Conservation (phyloP, 352 stramenopile genomes). For the Phytophthora sansomeana region DNA sequence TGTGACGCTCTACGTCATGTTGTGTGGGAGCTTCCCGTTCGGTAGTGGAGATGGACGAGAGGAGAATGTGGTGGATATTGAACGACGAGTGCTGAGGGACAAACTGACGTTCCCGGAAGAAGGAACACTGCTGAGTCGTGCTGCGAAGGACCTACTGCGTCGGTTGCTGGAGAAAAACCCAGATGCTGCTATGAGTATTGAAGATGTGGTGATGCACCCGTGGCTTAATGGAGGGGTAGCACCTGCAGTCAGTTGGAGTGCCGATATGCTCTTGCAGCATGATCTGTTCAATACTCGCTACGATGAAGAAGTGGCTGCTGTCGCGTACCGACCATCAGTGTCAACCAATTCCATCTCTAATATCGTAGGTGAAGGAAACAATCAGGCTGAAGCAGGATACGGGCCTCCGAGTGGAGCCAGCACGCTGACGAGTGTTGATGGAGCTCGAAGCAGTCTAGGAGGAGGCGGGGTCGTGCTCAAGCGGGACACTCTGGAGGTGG, state of each 20-base stretch:
- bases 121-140: constrained; percentile 56
- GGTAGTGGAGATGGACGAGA: constrained; percentile 21
- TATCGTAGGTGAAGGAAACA: constrained; percentile 12
- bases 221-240: constrained; percentile 71
- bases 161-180: constrained; percentile 69
- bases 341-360: constrained; percentile 26
- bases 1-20: constrained; percentile 75
- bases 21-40: constrained; percentile 73
- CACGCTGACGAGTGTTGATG: constrained; percentile 13
- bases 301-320: constrained; percentile 48
- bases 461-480: constrained; percentile 12
- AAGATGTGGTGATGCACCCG: constrained; percentile 69
- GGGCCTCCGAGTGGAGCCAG: constrained; percentile 9
- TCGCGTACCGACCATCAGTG: constrained; percentile 27
- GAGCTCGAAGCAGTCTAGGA: constrained; percentile 16
- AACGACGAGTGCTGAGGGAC: constrained; percentile 34
- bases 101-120: constrained; percentile 44
- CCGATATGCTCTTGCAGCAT: constrained; percentile 49
- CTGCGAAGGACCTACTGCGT: constrained; percentile 65
- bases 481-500: constrained; percentile 28
- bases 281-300: constrained; percentile 56
- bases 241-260: constrained; percentile 51
- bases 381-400: constrained; percentile 12
- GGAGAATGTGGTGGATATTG: constrained; percentile 36
- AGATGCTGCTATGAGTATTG: constrained; percentile 53